Evolutionary conservation across 371 early-diverging fungal species (phyloP), one percentile per base, ranked within the genome.

Genomic region (Syncephalastrum sp.): DNA sequence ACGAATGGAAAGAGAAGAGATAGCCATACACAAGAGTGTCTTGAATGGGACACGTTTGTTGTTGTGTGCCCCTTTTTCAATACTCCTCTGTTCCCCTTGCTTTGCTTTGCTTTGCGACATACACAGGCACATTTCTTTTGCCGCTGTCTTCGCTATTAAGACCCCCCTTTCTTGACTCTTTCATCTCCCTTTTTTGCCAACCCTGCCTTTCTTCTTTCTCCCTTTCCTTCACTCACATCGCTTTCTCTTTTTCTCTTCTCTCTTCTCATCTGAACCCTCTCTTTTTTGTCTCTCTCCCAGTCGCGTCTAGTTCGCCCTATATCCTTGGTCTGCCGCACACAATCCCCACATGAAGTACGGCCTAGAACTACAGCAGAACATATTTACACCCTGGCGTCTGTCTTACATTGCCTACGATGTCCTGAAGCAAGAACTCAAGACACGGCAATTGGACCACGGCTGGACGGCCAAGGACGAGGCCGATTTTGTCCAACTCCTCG

Each of bases 391-490:
- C 54, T 94, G 93, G 90, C 75, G 82, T 48, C 88, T 89, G 69
- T 88, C 92, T 67, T 94, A 94, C 68, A 64, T 93, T 45, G 69
- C 79, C 64, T 95, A 94, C 63, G 86, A 90, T 58, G 85, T 82
- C 15, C 84, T 94, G 60, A 94, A 91, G 72, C 75, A 74, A 6
- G 86, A 80, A 44, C 80, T 92, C 62, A 90, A 91, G 72, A 74
- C 82, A 50, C 67, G 79, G 13, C 73, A 60, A 63, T n/a, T 78
- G 72, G 53, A 56, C 48, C 64, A 64, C 15, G 53, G 58, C 6
- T 81, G 78, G 75, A 84, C 84, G 2, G 87, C 80, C 42, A 77
- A 79, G 24, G 87, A 89, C 50, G 95, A 95, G 64, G 79, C 88
- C 14, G 84, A 86, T 42, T 94, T 95, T 76, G 86, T 94, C 5